Conservation (phyloP, 805 yeast genomes). For the Millerago galiae region DNA sequence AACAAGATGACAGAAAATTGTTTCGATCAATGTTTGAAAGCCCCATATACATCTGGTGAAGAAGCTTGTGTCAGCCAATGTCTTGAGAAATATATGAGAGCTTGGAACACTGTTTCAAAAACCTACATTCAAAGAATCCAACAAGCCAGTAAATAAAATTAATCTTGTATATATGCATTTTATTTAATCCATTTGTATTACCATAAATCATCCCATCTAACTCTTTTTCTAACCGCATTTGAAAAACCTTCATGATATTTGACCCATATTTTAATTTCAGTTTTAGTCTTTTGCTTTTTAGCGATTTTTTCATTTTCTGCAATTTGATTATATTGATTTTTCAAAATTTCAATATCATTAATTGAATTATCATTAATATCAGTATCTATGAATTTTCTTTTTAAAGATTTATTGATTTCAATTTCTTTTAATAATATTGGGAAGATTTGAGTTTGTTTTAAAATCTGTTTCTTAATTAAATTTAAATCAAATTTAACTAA, state of each 20-base stretch:
- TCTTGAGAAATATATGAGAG: conserved; percentile 79
- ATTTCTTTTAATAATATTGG: conserved; percentile 21
- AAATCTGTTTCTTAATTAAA: conserved; percentile 14
- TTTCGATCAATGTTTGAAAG: conserved; percentile 66
- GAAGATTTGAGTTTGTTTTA: conserved; percentile 18
- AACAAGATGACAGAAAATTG: conserved; percentile 83
- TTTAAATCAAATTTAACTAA: conserved; percentile 18
- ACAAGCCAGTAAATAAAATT: conserved; percentile 26
- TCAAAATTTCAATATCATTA: conserved; percentile 27
- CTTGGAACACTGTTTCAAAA: conserved; percentile 82
- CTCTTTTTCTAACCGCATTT: conserved; percentile 80
- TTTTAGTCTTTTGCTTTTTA: conserved; percentile 22
- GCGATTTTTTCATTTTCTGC: conserved; percentile 22
- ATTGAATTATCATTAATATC: conserved; percentile 15
- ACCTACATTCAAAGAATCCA: conserved; percentile 73
- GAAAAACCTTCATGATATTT: conserved; percentile 89
- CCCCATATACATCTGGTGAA: conserved; percentile 55
- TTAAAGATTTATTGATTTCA: conserved; percentile 26
- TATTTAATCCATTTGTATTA: neutral
- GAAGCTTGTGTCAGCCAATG: conserved; percentile 70
- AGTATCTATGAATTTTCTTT: conserved; percentile 22
- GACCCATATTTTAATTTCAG: conserved; percentile 59
- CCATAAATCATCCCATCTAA: conserved; percentile 73
- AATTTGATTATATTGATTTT: conserved; percentile 33
- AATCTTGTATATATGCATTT: neutral